These are phyloP conservation scores for Phytophthora constricta DNA, from an alignment of 352 stramenopile genomes.

Conservation along the genomic window DNA sequence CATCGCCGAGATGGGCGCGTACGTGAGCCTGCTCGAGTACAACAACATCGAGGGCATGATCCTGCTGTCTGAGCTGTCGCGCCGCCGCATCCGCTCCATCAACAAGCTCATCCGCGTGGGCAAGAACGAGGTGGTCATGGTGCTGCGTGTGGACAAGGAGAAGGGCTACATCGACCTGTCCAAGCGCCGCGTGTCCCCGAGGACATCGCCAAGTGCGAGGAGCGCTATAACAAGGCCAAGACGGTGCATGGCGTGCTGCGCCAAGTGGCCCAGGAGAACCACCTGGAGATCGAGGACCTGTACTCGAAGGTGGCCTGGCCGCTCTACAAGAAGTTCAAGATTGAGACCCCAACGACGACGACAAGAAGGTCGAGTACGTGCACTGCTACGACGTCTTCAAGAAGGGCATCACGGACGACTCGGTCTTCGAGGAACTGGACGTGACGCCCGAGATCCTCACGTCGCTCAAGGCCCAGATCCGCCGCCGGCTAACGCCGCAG, in stretches of 20 bases:
- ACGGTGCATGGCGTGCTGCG: constrained; percentile 96
- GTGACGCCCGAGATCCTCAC: constrained; percentile 87
- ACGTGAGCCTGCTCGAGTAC: constrained; percentile 99
- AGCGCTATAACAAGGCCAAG: constrained; percentile 99
- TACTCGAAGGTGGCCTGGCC: constrained; percentile 97
- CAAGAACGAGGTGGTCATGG: constrained; percentile 99
- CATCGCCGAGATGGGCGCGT: constrained; percentile 99
- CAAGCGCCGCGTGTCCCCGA: constrained; percentile 99
- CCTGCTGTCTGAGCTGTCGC: constrained; percentile 98
- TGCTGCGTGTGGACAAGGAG: constrained; percentile 99
- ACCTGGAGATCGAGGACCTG: constrained; percentile 78
- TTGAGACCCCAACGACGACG: constrained; percentile 79
- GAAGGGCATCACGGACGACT: constrained; percentile 93
- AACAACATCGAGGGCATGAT: constrained; percentile 99
- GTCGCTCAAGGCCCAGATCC: constrained; percentile 97
- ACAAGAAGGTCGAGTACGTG: constrained; percentile 93
- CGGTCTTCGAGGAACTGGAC: constrained; percentile 91
- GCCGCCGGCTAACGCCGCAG: constrained; percentile 96
- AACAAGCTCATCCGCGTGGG: constrained; percentile 99
- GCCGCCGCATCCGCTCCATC: constrained; percentile 99
- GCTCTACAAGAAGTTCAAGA: constrained; percentile 97
- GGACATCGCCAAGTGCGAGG: constrained; percentile 99
- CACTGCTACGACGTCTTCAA: constrained; percentile 99
- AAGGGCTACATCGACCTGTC: constrained; percentile 99
- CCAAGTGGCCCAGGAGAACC: constrained; percentile 85